Evolutionary conservation across 2,329 filamentous ascomycete genomes (phyloP).

Genomic region (Pseudocercospora vitis): DNA sequence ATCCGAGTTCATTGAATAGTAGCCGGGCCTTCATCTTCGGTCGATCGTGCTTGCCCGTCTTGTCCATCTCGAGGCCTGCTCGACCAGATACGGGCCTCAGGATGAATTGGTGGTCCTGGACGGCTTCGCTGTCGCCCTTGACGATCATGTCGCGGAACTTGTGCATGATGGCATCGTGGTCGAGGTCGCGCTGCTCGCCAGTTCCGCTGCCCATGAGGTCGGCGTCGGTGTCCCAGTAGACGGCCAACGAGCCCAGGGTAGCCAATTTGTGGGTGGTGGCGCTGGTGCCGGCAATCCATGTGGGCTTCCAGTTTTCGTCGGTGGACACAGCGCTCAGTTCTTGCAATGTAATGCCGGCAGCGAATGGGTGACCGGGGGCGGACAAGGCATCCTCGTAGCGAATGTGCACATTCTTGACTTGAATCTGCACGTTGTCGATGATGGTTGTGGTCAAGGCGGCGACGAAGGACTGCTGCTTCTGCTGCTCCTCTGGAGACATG

Average conservation of each 20-base stretch:
- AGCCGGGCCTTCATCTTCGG: slow-evolving; percentile 89
- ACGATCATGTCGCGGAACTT: slow-evolving; percentile 79
- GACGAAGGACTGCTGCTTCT: slow-evolving; percentile 97
- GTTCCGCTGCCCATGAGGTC: slow-evolving; percentile 78
- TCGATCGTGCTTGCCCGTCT: slow-evolving; percentile 74
- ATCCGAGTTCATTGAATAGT: slow-evolving; percentile 93
- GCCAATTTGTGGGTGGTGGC: slow-evolving; percentile 89
- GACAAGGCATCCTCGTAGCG: slow-evolving; percentile 98
- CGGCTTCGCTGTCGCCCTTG: slow-evolving; percentile 57
- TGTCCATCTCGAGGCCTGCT: slow-evolving; percentile 92
- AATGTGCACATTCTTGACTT: slow-evolving; percentile 96
- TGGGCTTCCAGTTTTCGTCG: slow-evolving; percentile 90
- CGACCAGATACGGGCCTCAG: slow-evolving; percentile 93
- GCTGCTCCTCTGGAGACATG: slow-evolving; percentile 90
- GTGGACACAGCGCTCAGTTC: slow-evolving; percentile 98
- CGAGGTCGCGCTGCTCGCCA: slow-evolving; percentile 65
- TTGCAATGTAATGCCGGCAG: slow-evolving; percentile 85
- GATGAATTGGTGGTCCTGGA: slow-evolving; percentile 80
- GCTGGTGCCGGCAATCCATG: slow-evolving; percentile 86
- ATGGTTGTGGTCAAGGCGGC: slow-evolving; percentile 94
- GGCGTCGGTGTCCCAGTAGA: slow-evolving; percentile 98
- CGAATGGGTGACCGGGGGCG: slow-evolving; percentile 90
- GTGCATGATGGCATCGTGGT: slow-evolving; percentile 74
- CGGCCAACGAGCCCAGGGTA: slow-evolving; percentile 80
- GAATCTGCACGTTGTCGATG: slow-evolving; percentile 96